These are phyloP conservation scores for Alternaria atra DNA, from an alignment of 2,329 filamentous ascomycete genomes.

Conservation along the genomic window DNA sequence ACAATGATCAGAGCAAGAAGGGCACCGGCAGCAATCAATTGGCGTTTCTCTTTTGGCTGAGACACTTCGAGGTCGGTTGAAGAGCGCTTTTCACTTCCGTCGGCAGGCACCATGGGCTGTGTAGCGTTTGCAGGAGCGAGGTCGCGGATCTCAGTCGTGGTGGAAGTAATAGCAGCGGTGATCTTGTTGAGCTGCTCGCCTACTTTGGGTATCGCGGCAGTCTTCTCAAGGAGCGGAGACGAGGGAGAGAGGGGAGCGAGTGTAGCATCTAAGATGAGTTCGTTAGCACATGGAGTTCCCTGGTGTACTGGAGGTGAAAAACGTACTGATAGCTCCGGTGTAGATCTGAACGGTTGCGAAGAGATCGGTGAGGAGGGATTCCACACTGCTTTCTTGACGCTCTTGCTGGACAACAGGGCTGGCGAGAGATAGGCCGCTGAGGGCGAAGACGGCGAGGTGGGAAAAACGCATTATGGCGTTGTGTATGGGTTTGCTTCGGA, in stretches of 20 bases:
- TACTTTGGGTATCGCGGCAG: constrained; percentile 27
- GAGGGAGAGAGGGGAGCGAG: constrained; percentile 26
- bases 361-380: constrained; percentile 26
- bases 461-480: constrained; percentile 27
- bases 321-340: constrained; percentile 29
- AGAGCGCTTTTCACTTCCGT: not conserved
- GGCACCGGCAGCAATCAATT: constrained; percentile 18
- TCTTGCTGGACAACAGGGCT: constrained; percentile 16
- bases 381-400: constrained; percentile 14
- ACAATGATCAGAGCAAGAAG: constrained; percentile 29
- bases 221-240: constrained; percentile 27
- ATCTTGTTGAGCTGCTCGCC: constrained; percentile 26
- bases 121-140: constrained; percentile 18
- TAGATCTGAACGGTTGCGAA: constrained; percentile 30
- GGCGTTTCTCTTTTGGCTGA: constrained; percentile 12
- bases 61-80: not conserved
- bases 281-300: not conserved
- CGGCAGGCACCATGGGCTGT: not conserved
- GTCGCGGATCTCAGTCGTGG: constrained; percentile 18
- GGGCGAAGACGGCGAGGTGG: constrained; percentile 20
- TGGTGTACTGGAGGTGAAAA: not conserved
- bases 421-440: constrained; percentile 27
- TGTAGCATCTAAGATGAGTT: constrained; percentile 19
- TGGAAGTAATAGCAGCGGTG: constrained; percentile 19
- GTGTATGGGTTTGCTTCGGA: not conserved